Conservation (phyloP, 768 basidiomycete species). For the Lactarius akahatsu region DNA sequence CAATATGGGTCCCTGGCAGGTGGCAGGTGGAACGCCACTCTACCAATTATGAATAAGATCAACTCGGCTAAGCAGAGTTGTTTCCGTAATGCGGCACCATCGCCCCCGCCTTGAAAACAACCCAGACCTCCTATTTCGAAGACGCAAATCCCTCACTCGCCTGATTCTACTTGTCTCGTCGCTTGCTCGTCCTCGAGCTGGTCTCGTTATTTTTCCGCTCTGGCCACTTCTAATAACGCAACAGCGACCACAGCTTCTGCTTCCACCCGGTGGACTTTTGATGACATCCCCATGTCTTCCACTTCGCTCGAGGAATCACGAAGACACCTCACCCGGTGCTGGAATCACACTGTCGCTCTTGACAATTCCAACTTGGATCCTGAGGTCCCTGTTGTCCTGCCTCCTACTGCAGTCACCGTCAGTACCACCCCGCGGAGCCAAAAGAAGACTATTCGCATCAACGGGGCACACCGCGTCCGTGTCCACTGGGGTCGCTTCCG, state of each 20-base stretch:
- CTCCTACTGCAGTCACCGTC: conserved; percentile 23
- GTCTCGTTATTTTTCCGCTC: conserved; percentile 7
- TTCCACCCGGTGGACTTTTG: conserved; percentile 23
- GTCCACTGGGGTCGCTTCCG: conserved; percentile 53
- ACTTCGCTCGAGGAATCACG: conserved; percentile 4
- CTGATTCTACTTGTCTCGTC: conserved; percentile 1
- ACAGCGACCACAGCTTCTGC: conserved; percentile 11
- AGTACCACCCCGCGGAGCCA: conserved; percentile 34
- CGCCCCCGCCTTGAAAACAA: too few relatives aligned
- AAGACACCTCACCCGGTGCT: background rate
- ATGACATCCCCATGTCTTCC: conserved; percentile 23
- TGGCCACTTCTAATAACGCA: conserved; percentile 9
- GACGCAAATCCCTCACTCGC: background rate
- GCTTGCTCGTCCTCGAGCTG: conserved; percentile 13
- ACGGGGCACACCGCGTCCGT: conserved; percentile 34
- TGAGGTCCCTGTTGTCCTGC: conserved; percentile 16
- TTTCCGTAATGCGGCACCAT: background rate
- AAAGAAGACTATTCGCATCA: conserved; percentile 43
- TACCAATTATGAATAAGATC: background rate
- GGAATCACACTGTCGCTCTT: background rate
- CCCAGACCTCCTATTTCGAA: background rate
- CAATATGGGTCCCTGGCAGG: too few relatives aligned
- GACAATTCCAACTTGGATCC: conserved; percentile 9
- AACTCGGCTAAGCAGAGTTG: background rate
- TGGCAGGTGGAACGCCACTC: too few relatives aligned